Evolutionary conservation across 768 basidiomycete genomes (phyloP).

Genomic region (Hysterangium stoloniferum): DNA sequence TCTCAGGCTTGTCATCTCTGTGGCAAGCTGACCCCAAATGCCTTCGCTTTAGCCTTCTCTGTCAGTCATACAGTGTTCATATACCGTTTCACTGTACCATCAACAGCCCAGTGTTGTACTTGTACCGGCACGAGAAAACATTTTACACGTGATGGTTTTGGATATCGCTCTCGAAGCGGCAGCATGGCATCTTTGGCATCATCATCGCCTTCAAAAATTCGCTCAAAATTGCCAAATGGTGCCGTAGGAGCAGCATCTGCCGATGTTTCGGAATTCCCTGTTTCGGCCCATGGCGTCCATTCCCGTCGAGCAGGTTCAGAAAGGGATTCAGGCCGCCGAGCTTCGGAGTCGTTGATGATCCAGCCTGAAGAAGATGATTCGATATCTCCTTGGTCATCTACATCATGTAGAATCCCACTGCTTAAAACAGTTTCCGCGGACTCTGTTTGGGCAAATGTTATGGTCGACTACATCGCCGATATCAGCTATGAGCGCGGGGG

Average conservation of each 20-base stretch:
- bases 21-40: slow-evolving; percentile 57
- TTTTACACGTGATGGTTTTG: slow-evolving; percentile 37
- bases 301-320: slow-evolving; percentile 60
- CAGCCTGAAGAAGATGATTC: slow-evolving; percentile 29
- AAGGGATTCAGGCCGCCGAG: slow-evolving; percentile 48
- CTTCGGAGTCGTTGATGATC: slow-evolving; percentile 32
- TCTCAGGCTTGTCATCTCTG: slow-evolving; percentile 61
- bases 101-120: slow-evolving; percentile 55
- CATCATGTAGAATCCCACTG: slow-evolving; percentile 44
- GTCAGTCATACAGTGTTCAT: slow-evolving; percentile 56
- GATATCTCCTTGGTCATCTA: slow-evolving; percentile 30
- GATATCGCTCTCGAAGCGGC: slow-evolving; percentile 54
- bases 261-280: slow-evolving; percentile 57
- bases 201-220: slow-evolving; percentile 39
- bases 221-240: slow-evolving; percentile 41
- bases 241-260: slow-evolving; percentile 27
- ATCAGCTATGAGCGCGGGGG: slow-evolving; percentile 65
- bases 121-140: slow-evolving; percentile 43
- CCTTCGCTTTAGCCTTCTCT: slow-evolving; percentile 58
- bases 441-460: slow-evolving; percentile 12
- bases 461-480: slow-evolving; percentile 15
- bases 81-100: slow-evolving; percentile 53
- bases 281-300: slow-evolving; percentile 74
- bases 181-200: slow-evolving; percentile 40
- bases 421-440: neutral